phyloP scores from a whole-genome alignment of 2,329 filamentous ascomycete species.

The Phoma sp. region DNA sequence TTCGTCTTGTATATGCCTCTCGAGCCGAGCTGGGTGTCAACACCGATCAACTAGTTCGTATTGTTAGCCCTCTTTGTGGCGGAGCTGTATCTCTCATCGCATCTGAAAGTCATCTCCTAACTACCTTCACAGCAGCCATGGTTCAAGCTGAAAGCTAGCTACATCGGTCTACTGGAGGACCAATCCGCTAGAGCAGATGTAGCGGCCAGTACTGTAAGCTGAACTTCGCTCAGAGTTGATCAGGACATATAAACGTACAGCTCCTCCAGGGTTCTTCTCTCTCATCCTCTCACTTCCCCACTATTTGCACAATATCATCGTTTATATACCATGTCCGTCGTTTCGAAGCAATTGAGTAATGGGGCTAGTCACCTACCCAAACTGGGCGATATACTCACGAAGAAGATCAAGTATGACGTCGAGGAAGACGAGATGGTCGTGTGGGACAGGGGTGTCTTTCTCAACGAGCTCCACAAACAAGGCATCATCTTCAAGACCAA shows the following conservation, averaged over 20 bases:
- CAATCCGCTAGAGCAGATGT: not conserved
- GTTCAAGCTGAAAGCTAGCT: not conserved
- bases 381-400: not conserved
- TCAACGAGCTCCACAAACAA: slow-evolving; percentile 13
- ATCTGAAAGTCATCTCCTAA: not conserved
- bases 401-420: slow-evolving; percentile 3
- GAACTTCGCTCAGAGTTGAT: not conserved
- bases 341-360: not conserved
- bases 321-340: slow-evolving; percentile 5
- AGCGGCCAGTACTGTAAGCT: not conserved
- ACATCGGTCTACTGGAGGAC: not conserved
- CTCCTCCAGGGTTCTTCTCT: not conserved
- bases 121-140: not conserved
- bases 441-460: slow-evolving; percentile 16
- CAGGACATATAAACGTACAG: not conserved
- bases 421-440: slow-evolving; percentile 13
- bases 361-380: slow-evolving; percentile 4
- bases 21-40: not conserved
- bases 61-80: not conserved
- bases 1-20: not conserved
- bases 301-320: not conserved
- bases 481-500: slow-evolving; percentile 5
- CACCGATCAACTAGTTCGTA: not conserved
- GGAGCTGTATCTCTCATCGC: slow-evolving; percentile 1
- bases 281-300: not conserved